A percentile compares a stretch with the other conserved stretches of the same genome.
Conservation (phyloP, 2,329 filamentous ascomycete genomes). For the Cladosporium cucumerinum region DNA sequence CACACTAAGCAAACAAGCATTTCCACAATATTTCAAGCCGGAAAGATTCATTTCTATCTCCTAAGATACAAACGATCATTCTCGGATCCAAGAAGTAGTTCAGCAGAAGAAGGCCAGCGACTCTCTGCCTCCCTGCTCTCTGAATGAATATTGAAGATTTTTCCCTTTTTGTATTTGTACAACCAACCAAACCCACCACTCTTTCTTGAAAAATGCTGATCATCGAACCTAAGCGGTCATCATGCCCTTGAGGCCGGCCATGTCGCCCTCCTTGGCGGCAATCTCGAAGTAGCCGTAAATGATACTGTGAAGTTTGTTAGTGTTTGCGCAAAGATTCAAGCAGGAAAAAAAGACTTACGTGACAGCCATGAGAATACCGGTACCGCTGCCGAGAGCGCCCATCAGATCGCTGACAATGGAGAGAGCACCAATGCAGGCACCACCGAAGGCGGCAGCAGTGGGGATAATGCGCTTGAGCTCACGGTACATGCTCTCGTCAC, state of each 20-base stretch:
- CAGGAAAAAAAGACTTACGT: slow-evolving; percentile 66
- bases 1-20: not conserved
- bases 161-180: slow-evolving; percentile 14
- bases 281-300: slow-evolving; percentile 99
- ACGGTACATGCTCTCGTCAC: slow-evolving; percentile 99
- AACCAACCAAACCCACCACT: slow-evolving; percentile 6
- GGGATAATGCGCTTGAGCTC: slow-evolving; percentile 99
- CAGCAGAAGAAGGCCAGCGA: not conserved
- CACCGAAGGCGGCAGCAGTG: slow-evolving; percentile 95
- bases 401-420: slow-evolving; percentile 94
- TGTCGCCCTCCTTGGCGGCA: slow-evolving; percentile 95
- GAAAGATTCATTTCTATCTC: slow-evolving; percentile 2
- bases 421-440: slow-evolving; percentile 96
- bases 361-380: slow-evolving; percentile 95
- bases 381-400: slow-evolving; percentile 92
- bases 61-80: slow-evolving; percentile 1
- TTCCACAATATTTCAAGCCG: not conserved
- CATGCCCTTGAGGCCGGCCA: slow-evolving; percentile 71
- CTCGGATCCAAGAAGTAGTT: not conserved
- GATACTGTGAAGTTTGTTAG: slow-evolving; percentile 61
- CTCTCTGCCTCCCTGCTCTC: not conserved
- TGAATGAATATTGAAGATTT: not conserved
- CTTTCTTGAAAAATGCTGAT: slow-evolving; percentile 23
- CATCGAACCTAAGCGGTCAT: slow-evolving; percentile 39
- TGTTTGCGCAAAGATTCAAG: not conserved